Base-by-base conservation (phyloP, 1,284 basidiomycete species). In the Polyporus tsugae region DNA sequence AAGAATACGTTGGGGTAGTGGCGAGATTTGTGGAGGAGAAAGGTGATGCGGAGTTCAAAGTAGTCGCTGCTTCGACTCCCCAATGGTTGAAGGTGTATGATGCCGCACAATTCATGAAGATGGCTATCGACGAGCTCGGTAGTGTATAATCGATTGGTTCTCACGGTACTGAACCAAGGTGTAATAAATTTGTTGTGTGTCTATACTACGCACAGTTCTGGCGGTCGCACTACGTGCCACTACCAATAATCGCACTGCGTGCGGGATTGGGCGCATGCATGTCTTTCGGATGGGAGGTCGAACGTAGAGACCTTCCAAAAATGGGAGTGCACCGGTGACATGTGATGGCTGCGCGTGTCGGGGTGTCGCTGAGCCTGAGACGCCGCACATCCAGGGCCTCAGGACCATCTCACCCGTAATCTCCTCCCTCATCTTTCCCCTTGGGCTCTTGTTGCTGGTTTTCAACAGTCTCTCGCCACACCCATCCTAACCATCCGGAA, bases 1-100 rank as follows among this genome's bases (percentile, higher is more conserved):
- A 87, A 70, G 73, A 82, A 61, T 93, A 93, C 73, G 84, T 89
- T 57, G 90, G 89, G 0, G 87, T 91, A 0, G 87, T 87, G 3
- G 91, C 90, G 25, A 84, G 88, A 66, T 88, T 73, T 68, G 68
- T 77, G 9, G 79, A 76, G 9, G 76, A 71, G 11, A 65, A 70
- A 10, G 73, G 33, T 1, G 29, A 25, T 9, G 4, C 17, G 2
- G 67, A 41, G 19, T 6, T 39, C 25, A 67, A 35, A 41, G 71
- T 72, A 0, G 19, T 39, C 17, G 10, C 52, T 6, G 58, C 36
- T 17, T 29, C 57, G 10, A 15, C 63, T 35, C 62, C 67, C 2
- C 29, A 33, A 10, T 78, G 78, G 77, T 39, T 79, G 22, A 70
- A 72, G 57, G 69, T 77, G 25, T 65, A 63, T 35, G 71, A 73